Evolutionary conservation across 2,329 filamentous ascomycete species (phyloP).

Genomic region (Penicillium psychrosexuale): DNA sequence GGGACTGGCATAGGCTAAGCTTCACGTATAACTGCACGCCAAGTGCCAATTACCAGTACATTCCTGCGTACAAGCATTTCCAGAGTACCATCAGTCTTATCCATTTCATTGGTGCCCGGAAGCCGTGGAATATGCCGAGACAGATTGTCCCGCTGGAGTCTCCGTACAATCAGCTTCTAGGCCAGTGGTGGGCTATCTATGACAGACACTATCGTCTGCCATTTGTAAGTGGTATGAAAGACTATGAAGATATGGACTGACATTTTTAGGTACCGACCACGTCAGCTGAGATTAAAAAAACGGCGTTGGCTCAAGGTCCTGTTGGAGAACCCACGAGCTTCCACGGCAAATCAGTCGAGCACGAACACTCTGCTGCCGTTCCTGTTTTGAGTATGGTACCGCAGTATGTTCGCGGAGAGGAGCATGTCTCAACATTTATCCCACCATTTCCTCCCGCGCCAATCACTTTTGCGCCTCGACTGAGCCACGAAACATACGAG

Average conservation of each 20-base stretch:
- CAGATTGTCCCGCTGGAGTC: conserved; percentile 36
- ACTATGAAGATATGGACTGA: background rate
- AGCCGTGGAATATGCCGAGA: conserved; percentile 74
- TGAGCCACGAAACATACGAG: conserved; percentile 9
- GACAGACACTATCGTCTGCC: conserved; percentile 71
- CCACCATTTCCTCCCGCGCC: conserved; percentile 17
- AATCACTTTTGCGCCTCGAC: conserved; percentile 13
- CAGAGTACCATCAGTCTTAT: conserved; percentile 84
- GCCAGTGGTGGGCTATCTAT: conserved; percentile 91
- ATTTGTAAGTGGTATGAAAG: conserved; percentile 14
- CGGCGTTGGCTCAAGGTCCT: background rate
- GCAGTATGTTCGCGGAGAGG: conserved; percentile 46
- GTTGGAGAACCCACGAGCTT: background rate
- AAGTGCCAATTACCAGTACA: conserved; percentile 93
- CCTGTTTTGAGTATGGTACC: conserved; percentile 40
- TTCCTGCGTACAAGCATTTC: conserved; percentile 91
- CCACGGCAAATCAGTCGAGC: conserved; percentile 1
- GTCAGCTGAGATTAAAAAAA: background rate
- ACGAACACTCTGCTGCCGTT: background rate
- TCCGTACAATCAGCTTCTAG: conserved; percentile 75
- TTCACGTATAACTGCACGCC: conserved; percentile 98
- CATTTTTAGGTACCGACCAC: background rate
- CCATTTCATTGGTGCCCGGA: conserved; percentile 89
- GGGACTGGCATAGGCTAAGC: conserved; percentile 78
- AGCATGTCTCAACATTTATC: conserved; percentile 38